Conservation (phyloP, 1,284 basidiomycete species). For the Puccinia coronata region DNA sequence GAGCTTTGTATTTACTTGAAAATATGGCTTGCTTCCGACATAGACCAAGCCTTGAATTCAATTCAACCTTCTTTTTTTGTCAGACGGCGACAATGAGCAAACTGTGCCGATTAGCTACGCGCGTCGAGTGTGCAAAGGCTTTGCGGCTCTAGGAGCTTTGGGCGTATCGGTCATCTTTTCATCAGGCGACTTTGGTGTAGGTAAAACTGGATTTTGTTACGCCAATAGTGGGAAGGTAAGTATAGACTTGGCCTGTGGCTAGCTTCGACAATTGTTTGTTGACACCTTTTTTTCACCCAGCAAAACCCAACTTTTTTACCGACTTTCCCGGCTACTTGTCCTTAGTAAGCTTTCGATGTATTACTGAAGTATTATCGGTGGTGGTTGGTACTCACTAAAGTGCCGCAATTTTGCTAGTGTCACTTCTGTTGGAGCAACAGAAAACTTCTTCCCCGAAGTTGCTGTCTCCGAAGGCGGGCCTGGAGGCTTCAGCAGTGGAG, state of each 20-base stretch:
- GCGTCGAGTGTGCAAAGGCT: slow-evolving; percentile 58
- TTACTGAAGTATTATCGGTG: background rate
- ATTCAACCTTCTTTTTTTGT: background rate
- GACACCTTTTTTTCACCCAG: background rate
- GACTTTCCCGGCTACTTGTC: slow-evolving; percentile 46
- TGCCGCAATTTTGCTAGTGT: background rate
- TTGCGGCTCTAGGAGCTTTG: slow-evolving; percentile 59
- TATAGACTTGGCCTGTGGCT: background rate
- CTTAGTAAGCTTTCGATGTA: slow-evolving; percentile 42
- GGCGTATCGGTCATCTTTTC: slow-evolving; percentile 61
- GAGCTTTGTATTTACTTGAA: background rate
- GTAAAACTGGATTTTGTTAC: slow-evolving; percentile 32
- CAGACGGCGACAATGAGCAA: slow-evolving; percentile 45
- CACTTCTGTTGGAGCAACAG: slow-evolving; percentile 56
- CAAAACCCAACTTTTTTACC: slow-evolving; percentile 27
- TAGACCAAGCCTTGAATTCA: background rate
- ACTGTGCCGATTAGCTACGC: slow-evolving; percentile 55
- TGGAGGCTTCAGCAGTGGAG: slow-evolving; percentile 41
- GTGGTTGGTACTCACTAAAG: background rate
- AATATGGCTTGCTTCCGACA: no score
- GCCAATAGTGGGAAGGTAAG: slow-evolving; percentile 23
- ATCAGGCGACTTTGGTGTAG: slow-evolving; percentile 57
- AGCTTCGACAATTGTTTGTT: background rate
- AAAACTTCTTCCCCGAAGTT: slow-evolving; percentile 56
- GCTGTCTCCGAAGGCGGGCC: slow-evolving; percentile 47